These are phyloP conservation scores for Thermothielavioides terrestris DNA, from an alignment of 495 filamentous ascomycete genomes.

Conservation along the genomic window DNA sequence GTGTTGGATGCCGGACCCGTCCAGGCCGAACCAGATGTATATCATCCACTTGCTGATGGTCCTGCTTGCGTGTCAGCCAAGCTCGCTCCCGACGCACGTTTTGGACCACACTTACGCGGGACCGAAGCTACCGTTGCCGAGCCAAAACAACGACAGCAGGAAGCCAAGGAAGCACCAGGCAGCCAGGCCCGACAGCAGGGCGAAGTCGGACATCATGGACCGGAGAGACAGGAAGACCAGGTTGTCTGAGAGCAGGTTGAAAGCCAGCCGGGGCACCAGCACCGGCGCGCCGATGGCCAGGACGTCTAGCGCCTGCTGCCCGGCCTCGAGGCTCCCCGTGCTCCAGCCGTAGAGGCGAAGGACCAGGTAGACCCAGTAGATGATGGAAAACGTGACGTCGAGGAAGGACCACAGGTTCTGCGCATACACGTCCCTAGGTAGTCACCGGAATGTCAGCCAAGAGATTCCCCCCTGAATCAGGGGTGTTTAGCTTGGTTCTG, in stretches of 20 bases:
- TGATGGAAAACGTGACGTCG: conserved; percentile 55
- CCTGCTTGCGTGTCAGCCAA: conserved; percentile 24
- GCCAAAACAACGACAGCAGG: conserved; percentile 61
- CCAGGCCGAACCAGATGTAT: conserved; percentile 72
- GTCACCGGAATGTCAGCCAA: conserved; percentile 7
- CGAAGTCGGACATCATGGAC: conserved; percentile 69
- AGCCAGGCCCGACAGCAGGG: conserved; percentile 52
- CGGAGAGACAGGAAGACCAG: conserved; percentile 62
- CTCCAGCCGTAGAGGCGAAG: conserved; percentile 51
- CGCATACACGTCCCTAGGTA: conserved; percentile 65
- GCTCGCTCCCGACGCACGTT: too few relatives aligned
- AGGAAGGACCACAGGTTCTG: conserved; percentile 75
- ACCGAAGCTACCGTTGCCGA: conserved; percentile 41
- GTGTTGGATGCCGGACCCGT: conserved; percentile 60
- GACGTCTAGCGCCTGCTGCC: conserved; percentile 55
- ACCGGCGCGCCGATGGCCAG: conserved; percentile 61
- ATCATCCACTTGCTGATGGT: conserved; percentile 74
- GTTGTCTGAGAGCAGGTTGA: conserved; percentile 66
- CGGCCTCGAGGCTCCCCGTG: conserved; percentile 24
- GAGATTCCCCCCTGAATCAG: too few relatives aligned
- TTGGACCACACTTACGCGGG: conserved; percentile 34
- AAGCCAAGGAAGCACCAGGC: conserved; percentile 69
- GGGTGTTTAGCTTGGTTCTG: too few relatives aligned
- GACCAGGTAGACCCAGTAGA: conserved; percentile 53
- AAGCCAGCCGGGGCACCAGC: conserved; percentile 62